Percentiles rank a stretch among this genome's conserved stretches.
phyloP scores from a whole-genome alignment of 768 basidiomycete species.

The Collybia sp. region DNA sequence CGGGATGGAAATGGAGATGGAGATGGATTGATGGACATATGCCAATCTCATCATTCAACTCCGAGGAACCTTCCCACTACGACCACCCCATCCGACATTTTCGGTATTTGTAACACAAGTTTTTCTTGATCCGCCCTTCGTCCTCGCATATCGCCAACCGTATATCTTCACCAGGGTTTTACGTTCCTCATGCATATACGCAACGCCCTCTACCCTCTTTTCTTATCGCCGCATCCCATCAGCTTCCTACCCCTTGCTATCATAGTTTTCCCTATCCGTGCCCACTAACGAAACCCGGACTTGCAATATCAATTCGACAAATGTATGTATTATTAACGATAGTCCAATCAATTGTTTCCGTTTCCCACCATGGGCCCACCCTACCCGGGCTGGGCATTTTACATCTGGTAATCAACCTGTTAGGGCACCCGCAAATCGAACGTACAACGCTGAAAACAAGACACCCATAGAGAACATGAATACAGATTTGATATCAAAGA shows the following conservation, averaged over 20 bases:
- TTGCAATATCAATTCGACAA: slow-evolving; percentile 10
- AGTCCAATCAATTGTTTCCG: not conserved
- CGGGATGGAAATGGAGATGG: slow-evolving; percentile 73
- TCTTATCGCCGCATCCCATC: not conserved
- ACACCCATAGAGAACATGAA: not conserved
- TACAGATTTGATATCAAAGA: not conserved
- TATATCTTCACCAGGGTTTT: not conserved
- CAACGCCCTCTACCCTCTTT: not conserved
- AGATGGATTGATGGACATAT: slow-evolving; percentile 43
- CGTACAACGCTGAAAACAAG: not conserved
- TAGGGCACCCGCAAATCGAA: not conserved
- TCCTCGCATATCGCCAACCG: not conserved
- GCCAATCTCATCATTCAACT: too few relatives aligned
- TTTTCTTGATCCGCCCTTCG: not conserved
- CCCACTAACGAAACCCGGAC: slow-evolving; percentile 8
- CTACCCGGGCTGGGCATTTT: not conserved
- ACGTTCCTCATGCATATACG: not conserved
- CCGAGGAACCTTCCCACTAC: not conserved
- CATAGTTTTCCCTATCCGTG: slow-evolving; percentile 3
- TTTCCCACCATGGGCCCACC: not conserved
- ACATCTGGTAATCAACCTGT: slow-evolving; percentile 1
- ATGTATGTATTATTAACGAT: slow-evolving; percentile 23
- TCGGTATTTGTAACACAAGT: not conserved
- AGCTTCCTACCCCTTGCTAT: slow-evolving; percentile 1
- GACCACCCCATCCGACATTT: slow-evolving; percentile 1